Percentiles rank a stretch among this genome's conserved stretches.
Conservation (phyloP, 352 stramenopile species). For the Phytophthora lateralis region DNA sequence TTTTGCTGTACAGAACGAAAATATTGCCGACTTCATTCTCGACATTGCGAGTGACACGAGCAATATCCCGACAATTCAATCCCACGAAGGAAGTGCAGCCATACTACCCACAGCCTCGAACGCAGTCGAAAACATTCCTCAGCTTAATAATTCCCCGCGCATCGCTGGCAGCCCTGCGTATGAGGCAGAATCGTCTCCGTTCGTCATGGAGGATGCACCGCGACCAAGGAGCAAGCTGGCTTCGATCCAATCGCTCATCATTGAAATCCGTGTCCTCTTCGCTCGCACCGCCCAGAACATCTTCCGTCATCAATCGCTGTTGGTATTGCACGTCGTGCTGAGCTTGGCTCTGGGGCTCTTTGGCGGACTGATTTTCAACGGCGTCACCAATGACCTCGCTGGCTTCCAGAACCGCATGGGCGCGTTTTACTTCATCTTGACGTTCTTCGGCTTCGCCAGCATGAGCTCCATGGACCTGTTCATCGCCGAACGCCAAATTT, state of each 20-base stretch:
- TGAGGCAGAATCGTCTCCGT: slow-evolving; percentile 54
- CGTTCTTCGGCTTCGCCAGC: slow-evolving; percentile 76
- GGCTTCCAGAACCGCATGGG: slow-evolving; percentile 82
- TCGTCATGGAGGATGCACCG: slow-evolving; percentile 48
- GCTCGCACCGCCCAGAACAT: slow-evolving; percentile 65
- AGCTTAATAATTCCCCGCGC: slow-evolving; percentile 24
- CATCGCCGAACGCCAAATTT: slow-evolving; percentile 68
- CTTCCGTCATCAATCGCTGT: slow-evolving; percentile 62
- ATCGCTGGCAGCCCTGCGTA: slow-evolving; percentile 32
- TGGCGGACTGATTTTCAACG: slow-evolving; percentile 71
- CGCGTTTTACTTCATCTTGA: slow-evolving; percentile 81
- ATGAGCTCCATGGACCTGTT: slow-evolving; percentile 85
- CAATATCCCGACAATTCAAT: slow-evolving; percentile 67
- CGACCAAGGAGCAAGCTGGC: slow-evolving; percentile 37
- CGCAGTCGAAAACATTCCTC: neutral
- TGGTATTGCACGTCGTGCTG: slow-evolving; percentile 62
- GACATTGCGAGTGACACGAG: slow-evolving; percentile 68
- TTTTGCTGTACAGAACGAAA: slow-evolving; percentile 54
- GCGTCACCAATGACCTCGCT: slow-evolving; percentile 73
- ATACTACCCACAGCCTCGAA: neutral
- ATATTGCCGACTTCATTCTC: slow-evolving; percentile 84
- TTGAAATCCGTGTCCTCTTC: slow-evolving; percentile 72
- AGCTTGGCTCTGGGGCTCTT: slow-evolving; percentile 59
- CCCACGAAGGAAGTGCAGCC: slow-evolving; percentile 28
- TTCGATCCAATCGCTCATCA: slow-evolving; percentile 40